Conservation (phyloP, 345 rosid species). For the Kandelia obovata region DNA sequence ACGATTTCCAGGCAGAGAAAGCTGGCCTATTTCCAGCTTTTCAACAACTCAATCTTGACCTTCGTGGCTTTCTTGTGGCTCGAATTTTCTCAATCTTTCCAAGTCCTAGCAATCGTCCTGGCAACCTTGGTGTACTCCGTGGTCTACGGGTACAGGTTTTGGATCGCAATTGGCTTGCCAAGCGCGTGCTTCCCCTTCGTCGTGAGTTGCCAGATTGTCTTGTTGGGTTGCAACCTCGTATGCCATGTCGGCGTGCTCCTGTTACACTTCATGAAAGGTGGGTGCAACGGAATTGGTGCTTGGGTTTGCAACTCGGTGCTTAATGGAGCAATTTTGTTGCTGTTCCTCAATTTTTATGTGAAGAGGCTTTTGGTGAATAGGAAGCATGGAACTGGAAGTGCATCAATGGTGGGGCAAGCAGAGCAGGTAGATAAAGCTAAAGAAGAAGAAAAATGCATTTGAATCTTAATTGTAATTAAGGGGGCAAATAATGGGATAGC, state of each 20-base stretch:
- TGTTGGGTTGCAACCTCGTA: constrained; percentile 55
- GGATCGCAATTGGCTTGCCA: constrained; percentile 66
- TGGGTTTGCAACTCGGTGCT: constrained; percentile 81
- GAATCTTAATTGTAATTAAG: too few relatives aligned
- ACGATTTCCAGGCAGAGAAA: constrained; percentile 47
- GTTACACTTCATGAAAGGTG: constrained; percentile 74
- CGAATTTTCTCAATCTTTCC: constrained; percentile 85
- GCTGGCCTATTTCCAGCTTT: constrained; percentile 56
- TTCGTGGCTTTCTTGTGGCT: constrained; percentile 79
- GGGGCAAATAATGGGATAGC: not conserved
- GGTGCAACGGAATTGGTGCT: constrained; percentile 90
- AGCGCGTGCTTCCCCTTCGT: constrained; percentile 72
- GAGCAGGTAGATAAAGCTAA: not conserved
- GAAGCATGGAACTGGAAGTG: not conserved
- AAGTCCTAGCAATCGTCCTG: constrained; percentile 68
- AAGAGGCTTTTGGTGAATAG: constrained; percentile 24
- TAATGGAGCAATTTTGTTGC: constrained; percentile 53
- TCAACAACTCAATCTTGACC: constrained; percentile 53
- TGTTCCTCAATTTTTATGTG: constrained; percentile 64
- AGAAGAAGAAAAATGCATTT: not conserved
- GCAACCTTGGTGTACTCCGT: constrained; percentile 64
- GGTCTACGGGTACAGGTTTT: constrained; percentile 68
- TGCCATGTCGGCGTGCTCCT: constrained; percentile 77
- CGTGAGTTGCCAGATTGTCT: constrained; percentile 54
- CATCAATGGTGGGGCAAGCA: not conserved